Conservation (phyloP, 305 asterid genomes). For the Fraxinus velutina region DNA sequence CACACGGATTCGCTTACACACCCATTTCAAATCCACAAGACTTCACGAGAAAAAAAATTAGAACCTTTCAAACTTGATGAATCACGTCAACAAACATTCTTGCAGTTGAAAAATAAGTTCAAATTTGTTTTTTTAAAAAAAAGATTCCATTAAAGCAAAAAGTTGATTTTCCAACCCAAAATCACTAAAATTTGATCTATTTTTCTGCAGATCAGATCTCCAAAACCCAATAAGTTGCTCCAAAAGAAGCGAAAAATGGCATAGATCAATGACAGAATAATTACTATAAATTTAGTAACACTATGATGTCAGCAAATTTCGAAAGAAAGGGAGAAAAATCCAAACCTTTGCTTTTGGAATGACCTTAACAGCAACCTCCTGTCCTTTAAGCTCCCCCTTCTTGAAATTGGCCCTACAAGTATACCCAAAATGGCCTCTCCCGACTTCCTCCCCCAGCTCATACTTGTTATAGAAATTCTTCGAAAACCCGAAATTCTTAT, state of each 20-base stretch:
- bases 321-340: neutral
- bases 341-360: conserved; percentile 74
- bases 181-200: neutral
- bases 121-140: neutral
- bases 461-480: conserved; percentile 60
- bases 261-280: neutral
- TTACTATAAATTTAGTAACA: neutral
- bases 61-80: neutral
- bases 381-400: conserved; percentile 69
- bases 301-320: neutral
- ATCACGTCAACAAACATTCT: neutral
- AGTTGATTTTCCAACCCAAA: neutral
- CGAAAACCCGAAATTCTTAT: conserved; percentile 72
- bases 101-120: neutral
- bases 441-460: conserved; percentile 78
- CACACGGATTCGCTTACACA: neutral
- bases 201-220: conserved; percentile 27
- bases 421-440: conserved; percentile 85
- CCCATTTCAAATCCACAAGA: neutral
- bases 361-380: conserved; percentile 75
- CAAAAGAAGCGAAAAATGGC: neutral
- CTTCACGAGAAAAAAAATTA: neutral
- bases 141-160: neutral
- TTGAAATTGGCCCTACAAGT: conserved; percentile 70
- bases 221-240: neutral